These are phyloP conservation scores for Trypanosoma boissoni DNA, from an alignment of 208 protist genomes.

Conservation along the genomic window DNA sequence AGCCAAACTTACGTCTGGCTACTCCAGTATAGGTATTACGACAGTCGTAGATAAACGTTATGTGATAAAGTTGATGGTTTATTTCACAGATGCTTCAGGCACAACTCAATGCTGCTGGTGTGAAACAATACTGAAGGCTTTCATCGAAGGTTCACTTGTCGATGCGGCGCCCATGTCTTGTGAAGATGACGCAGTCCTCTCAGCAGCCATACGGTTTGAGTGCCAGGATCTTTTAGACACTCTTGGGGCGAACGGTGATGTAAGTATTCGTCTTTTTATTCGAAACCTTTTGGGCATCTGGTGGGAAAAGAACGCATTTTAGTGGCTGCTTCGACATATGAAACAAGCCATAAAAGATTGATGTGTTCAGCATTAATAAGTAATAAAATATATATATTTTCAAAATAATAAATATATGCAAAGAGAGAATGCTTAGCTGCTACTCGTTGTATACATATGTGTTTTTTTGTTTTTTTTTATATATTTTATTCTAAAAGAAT, in stretches of 20 bases:
- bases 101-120: conserved; percentile 17
- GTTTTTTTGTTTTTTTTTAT: conserved; percentile 12
- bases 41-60: background rate
- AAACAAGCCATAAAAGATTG: no score
- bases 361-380: no score
- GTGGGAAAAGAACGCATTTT: conserved; percentile 62
- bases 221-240: conserved; percentile 11
- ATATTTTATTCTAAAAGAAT: no score
- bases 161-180: conserved; percentile 16
- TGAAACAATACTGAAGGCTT: conserved; percentile 10
- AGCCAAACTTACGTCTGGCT: background rate
- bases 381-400: no score
- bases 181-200: conserved; percentile 27
- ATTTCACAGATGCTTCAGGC: no score
- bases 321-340: background rate
- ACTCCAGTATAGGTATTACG: background rate
- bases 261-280: conserved; percentile 36
- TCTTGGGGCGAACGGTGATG: background rate
- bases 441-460: background rate
- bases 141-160: conserved; percentile 21
- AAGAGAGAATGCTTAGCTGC: background rate
- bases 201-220: conserved; percentile 2
- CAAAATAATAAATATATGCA: no score
- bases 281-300: conserved; percentile 35
- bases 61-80: no score